Evolutionary conservation across 768 basidiomycete genomes (phyloP), one percentile per base, ranked within the genome.

Genomic region (Suillus bovinus): DNA sequence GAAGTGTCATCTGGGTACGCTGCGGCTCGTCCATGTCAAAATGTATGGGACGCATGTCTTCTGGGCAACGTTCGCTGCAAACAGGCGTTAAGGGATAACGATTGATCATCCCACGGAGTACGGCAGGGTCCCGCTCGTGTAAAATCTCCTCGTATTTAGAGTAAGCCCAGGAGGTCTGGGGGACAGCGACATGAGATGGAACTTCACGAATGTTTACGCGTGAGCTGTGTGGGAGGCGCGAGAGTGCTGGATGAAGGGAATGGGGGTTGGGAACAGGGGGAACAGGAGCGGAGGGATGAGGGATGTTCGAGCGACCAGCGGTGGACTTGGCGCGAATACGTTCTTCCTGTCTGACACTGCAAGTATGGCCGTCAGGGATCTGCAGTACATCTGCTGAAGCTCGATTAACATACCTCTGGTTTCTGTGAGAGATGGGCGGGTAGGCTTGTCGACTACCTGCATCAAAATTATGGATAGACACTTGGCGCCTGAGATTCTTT

Each of bases 11-110:
- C 33, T 42, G 16, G n/a, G 16, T 22, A 20, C 52, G 46, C 2
- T 10, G 6, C 4, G 29, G 58, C 29, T 65, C 47, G 5, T 50
- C 46, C 62, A 62, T 54, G 52, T 65, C 61, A 39, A 63, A 60
- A 31, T 42, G 27, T 5, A 65, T 53, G 5, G 64, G 64, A 7
- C 58, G 58, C 14, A 63, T 41, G 47, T 60, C 13, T 10, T 31
- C 52, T 8, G 64, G 64, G 5, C 27, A 20, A 7, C 56, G 34
- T 2, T 38, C 36, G 16, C 11, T 22, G 33, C 8, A 9, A 6
- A 54, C 54, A 13, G 61, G 62, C 9, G 64, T 42, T 2, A 57
- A 8, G 22, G 62, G 58, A 31, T 46, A 42, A 9, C 14, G 13
- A 14, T 55, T 49, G 31, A 64, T 64, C 63, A 33, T 46, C 13